Evolutionary conservation across 163 green algal genomes (phyloP).

Genomic region (Chlamydomonas reinhardtii): DNA sequence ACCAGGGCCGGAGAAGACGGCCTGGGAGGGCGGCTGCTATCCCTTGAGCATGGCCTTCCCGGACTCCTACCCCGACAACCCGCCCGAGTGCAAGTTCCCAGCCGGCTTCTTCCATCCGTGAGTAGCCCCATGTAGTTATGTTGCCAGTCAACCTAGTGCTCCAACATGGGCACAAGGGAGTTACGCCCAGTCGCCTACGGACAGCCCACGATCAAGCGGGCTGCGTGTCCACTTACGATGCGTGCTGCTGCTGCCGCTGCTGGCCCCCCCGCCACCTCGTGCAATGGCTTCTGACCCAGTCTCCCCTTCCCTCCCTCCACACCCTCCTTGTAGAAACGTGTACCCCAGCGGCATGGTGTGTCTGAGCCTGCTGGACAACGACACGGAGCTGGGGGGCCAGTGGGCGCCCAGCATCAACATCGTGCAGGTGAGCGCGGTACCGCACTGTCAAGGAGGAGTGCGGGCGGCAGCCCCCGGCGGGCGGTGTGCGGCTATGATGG

Average conservation of each 20-base stretch:
- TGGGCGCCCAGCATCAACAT: constrained; percentile 45
- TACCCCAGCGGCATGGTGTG: constrained; percentile 35
- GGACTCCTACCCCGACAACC: constrained; percentile 49
- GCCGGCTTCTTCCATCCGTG: constrained; percentile 56
- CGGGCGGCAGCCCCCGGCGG: no score
- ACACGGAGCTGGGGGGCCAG: constrained; percentile 45
- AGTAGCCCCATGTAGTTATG: neutral
- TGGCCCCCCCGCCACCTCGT: no score
- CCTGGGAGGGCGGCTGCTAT: constrained; percentile 55
- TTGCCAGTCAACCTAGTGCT: no score
- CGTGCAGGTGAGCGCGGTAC: constrained; percentile 18
- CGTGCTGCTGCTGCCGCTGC: no score
- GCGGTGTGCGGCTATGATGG: no score
- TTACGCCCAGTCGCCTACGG: no score
- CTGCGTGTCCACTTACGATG: no score
- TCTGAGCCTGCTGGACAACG: constrained; percentile 41
- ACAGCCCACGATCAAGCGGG: no score
- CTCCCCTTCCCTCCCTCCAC: no score
- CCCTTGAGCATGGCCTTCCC: constrained; percentile 46
- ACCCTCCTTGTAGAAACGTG: neutral
- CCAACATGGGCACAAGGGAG: no score
- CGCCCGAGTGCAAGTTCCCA: constrained; percentile 48
- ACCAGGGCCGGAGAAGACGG: constrained; percentile 29
- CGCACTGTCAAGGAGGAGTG: no score
- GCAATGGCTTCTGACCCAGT: no score